Evolutionary conservation across 1,139 yeast species (phyloP).

Genomic region (Suhomyces chickasaworum): DNA sequence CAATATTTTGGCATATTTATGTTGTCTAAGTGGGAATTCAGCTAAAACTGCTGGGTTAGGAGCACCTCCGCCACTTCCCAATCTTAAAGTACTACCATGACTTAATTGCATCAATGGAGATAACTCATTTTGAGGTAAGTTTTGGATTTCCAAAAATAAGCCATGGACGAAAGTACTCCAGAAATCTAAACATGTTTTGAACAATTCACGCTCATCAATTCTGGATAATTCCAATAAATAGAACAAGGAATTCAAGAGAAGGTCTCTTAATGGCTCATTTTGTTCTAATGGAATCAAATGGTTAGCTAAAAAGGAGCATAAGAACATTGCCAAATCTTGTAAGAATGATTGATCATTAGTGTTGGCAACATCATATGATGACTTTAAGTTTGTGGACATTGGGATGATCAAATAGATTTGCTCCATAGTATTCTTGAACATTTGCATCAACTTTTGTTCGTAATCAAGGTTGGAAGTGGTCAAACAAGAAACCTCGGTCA

Average conservation of each 20-base stretch:
- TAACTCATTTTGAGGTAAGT: constrained; percentile 68
- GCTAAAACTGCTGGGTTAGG: constrained; percentile 79
- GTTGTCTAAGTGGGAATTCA: constrained; percentile 81
- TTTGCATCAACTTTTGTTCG: constrained; percentile 66
- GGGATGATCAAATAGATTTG: constrained; percentile 75
- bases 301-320: constrained; percentile 78
- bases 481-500: constrained; percentile 84
- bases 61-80: constrained; percentile 70
- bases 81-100: constrained; percentile 51
- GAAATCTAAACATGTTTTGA: constrained; percentile 92
- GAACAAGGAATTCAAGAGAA: constrained; percentile 70
- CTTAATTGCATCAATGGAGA: constrained; percentile 76
- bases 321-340: constrained; percentile 92
- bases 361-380: constrained; percentile 72
- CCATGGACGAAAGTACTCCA: constrained; percentile 85
- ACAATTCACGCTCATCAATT: constrained; percentile 93
- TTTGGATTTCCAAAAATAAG: constrained; percentile 83
- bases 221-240: constrained; percentile 84
- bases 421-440: constrained; percentile 76
- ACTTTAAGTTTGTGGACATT: constrained; percentile 67
- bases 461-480: constrained; percentile 54
- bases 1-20: constrained; percentile 72
- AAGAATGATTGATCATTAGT: constrained; percentile 90
- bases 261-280: constrained; percentile 56
- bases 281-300: constrained; percentile 77